phyloP scores from a whole-genome alignment of 225 moss, liverwort and hornwort genomes.

The Physcomitrellopsis africana region DNA sequence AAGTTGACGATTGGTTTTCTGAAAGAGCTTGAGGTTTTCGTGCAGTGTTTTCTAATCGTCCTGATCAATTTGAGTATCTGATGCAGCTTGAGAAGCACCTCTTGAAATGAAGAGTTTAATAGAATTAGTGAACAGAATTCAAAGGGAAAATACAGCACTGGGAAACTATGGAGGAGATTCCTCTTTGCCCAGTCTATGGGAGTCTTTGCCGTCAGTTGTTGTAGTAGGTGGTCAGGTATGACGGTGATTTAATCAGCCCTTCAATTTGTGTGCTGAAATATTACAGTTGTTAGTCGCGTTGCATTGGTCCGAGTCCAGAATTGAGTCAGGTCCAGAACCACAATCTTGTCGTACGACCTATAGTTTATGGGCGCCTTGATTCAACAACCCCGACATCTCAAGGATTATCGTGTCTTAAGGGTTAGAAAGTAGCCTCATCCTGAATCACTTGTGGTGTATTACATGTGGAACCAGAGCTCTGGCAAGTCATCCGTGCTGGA shows the following conservation, averaged over 20 bases:
- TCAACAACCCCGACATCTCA: background rate
- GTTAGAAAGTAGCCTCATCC: background rate
- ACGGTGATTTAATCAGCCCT: background rate
- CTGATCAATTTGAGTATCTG: background rate
- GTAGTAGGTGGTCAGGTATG: conserved; percentile 86
- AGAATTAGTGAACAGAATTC: conserved; percentile 74
- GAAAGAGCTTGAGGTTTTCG: background rate
- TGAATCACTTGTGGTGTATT: conserved; percentile 23
- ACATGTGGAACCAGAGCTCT: conserved; percentile 59
- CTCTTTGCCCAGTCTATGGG: conserved; percentile 81
- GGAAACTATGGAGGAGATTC: conserved; percentile 75
- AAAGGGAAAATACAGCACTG: conserved; percentile 66
- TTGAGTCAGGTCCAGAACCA: background rate
- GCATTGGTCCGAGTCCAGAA: background rate
- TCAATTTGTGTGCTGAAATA: background rate
- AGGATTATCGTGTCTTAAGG: background rate
- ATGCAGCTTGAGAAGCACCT: conserved; percentile 10
- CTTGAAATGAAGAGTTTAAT: conserved; percentile 68
- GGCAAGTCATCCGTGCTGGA: conserved; percentile 90
- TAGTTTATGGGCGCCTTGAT: background rate
- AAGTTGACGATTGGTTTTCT: background rate
- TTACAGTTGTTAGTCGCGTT: conserved; percentile 5
- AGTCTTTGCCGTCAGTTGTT: conserved; percentile 84
- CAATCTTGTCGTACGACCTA: background rate
- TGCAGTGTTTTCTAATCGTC: conserved; percentile 4